Evolutionary conservation across 768 basidiomycete genomes (phyloP).

Genomic region (Xerocomus brunneocitrinus): DNA sequence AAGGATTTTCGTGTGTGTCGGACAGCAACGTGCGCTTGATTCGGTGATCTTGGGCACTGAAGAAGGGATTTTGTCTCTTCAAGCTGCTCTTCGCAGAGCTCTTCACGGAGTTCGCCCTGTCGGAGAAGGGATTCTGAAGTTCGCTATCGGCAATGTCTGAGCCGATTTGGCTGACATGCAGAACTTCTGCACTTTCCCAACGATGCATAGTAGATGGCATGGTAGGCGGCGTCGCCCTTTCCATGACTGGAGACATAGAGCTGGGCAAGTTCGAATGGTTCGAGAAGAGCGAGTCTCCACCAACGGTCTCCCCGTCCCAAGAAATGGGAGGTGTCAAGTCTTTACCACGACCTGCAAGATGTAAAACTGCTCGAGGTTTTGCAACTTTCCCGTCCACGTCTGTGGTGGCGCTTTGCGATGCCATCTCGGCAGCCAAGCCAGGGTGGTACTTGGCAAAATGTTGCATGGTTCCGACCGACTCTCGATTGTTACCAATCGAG

Average conservation of each 20-base stretch:
- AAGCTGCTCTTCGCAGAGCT: constrained; percentile 13
- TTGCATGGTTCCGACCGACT: constrained; percentile 29
- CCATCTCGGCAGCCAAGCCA: constrained; percentile 48
- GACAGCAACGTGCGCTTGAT: constrained; percentile 15
- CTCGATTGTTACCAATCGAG: constrained; percentile 34
- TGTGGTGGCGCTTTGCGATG: constrained; percentile 28
- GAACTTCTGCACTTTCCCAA: constrained; percentile 69
- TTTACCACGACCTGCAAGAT: constrained; percentile 40
- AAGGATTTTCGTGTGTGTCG: constrained; percentile 34
- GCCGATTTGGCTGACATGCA: constrained; percentile 36
- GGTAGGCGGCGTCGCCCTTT: constrained; percentile 60
- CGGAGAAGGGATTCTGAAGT: constrained; percentile 25
- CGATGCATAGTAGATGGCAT: constrained; percentile 47
- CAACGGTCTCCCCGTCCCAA: constrained; percentile 48
- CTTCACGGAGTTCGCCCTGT: constrained; percentile 17
- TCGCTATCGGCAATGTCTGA: constrained; percentile 4
- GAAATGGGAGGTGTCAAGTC: constrained; percentile 38
- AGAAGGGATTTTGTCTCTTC: constrained; percentile 35
- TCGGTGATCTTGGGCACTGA: constrained; percentile 39
- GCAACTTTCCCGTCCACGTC: constrained; percentile 20
- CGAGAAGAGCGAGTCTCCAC: constrained; percentile 48
- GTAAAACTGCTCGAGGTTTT: constrained; percentile 35
- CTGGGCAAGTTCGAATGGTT: constrained; percentile 39
- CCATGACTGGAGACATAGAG: constrained; percentile 49
- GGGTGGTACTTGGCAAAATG: constrained; percentile 60